phyloP scores from a whole-genome alignment of 2,329 filamentous ascomycete genomes.

The Thyridium curvatum region DNA sequence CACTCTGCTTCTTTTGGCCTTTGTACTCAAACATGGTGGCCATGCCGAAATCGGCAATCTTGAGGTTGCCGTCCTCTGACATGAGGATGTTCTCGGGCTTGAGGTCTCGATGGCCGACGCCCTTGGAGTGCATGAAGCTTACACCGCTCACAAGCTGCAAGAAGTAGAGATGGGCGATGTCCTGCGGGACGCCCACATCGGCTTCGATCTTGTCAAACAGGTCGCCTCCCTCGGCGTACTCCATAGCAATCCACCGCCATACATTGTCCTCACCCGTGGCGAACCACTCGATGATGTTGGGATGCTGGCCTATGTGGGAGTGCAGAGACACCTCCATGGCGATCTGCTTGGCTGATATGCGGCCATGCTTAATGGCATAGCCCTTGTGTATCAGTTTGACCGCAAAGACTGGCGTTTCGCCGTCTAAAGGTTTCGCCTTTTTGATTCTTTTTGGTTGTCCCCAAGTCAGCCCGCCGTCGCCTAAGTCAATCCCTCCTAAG shows the following conservation, averaged over 20 bases:
- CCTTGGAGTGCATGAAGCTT: conserved; percentile 92
- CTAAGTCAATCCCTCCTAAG: no score
- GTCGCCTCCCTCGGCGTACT: conserved; percentile 90
- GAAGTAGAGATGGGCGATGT: conserved; percentile 96
- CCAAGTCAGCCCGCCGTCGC: no score
- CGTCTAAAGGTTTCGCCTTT: conserved; percentile 74
- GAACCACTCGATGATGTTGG: conserved; percentile 92
- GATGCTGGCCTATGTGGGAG: conserved; percentile 79
- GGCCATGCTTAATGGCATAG: conserved; percentile 83
- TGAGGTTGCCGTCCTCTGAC: conserved; percentile 76
- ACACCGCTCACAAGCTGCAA: conserved; percentile 84
- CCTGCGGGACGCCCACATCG: conserved; percentile 87
- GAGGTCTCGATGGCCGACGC: conserved; percentile 85
- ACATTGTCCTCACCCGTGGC: conserved; percentile 75
- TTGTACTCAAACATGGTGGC: conserved; percentile 91
- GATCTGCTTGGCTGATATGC: conserved; percentile 83
- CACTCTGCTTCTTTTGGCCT: conserved; percentile 72
- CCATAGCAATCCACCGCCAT: conserved; percentile 99
- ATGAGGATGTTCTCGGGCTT: conserved; percentile 95
- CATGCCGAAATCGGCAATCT: conserved; percentile 94
- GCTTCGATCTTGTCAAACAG: conserved; percentile 99
- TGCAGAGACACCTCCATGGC: conserved; percentile 89
- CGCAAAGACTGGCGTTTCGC: conserved; percentile 74
- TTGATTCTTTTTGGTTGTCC: conserved; percentile 68
- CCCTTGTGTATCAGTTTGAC: conserved; percentile 99